phyloP scores from a whole-genome alignment of 148 eudicot genomes.

The Polygonum aviculare region DNA sequence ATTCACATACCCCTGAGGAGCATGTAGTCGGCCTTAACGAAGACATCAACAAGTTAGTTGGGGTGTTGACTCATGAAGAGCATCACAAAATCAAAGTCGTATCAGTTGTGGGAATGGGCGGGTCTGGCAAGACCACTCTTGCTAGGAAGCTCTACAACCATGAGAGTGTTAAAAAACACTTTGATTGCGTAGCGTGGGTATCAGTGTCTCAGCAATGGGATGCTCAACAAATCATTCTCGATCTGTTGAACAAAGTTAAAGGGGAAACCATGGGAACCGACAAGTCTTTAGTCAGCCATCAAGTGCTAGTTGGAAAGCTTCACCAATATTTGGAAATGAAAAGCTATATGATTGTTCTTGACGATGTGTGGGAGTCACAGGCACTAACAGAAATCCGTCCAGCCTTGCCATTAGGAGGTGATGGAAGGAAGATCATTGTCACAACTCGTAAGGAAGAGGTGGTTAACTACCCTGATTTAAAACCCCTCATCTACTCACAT shows the following conservation, averaged over 20 bases:
- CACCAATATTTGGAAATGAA: no score
- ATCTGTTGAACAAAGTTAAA: background rate
- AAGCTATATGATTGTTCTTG: no score
- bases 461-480: background rate
- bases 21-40: background rate
- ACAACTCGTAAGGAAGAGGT: conserved; percentile 17
- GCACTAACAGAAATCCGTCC: no score
- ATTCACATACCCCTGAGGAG: background rate
- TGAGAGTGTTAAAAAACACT: background rate
- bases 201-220: background rate
- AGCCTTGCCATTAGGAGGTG: no score
- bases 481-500: background rate
- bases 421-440: background rate
- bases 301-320: no score
- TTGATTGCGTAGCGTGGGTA: background rate
- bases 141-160: background rate
- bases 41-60: no score
- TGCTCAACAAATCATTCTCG: conserved; percentile 8
- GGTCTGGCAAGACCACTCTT: background rate
- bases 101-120: no score
- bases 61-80: no score
- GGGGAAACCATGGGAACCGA: background rate
- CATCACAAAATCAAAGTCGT: no score
- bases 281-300: no score
- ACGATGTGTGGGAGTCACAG: no score